Evolutionary conservation across 306 rosid species (phyloP).

Genomic region (Citrullus colocynthis): DNA sequence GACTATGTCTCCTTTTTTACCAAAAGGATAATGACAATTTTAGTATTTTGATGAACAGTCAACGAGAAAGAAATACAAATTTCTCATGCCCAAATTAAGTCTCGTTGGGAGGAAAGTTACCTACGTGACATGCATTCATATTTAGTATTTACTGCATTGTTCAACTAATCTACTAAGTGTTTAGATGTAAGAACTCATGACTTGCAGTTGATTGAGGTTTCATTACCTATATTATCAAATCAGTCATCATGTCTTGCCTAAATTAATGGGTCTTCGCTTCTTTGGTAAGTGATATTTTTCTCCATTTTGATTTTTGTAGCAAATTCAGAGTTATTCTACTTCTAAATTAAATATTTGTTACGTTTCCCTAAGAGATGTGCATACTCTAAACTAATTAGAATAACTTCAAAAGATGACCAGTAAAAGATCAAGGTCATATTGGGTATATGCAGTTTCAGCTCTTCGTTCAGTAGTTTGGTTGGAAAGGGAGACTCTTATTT

Average conservation of each 20-base stretch:
- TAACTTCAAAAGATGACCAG: not conserved
- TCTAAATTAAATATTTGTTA: not conserved
- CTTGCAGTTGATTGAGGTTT: not conserved
- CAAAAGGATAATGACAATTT: not conserved
- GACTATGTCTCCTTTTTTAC: too few relatives aligned
- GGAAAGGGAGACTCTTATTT: not conserved
- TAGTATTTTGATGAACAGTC: not conserved
- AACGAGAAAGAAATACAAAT: not conserved
- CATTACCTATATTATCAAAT: not conserved
- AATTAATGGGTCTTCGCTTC: not conserved
- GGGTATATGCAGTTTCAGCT: not conserved
- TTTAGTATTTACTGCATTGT: not conserved
- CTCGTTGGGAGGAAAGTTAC: not conserved
- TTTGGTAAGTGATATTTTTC: not conserved
- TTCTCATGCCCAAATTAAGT: not conserved
- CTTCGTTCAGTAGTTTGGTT: not conserved
- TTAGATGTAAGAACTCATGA: not conserved
- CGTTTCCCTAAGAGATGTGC: not conserved
- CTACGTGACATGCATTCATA: not conserved
- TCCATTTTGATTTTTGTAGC: not conserved
- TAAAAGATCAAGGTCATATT: not conserved
- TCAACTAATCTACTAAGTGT: not conserved
- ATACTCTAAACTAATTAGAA: not conserved
- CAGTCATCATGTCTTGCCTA: not conserved
- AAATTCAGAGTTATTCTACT: not conserved